phyloP scores from a whole-genome alignment of 2,329 filamentous ascomycete genomes.

The Aspergillus pseudoviridinutans region DNA sequence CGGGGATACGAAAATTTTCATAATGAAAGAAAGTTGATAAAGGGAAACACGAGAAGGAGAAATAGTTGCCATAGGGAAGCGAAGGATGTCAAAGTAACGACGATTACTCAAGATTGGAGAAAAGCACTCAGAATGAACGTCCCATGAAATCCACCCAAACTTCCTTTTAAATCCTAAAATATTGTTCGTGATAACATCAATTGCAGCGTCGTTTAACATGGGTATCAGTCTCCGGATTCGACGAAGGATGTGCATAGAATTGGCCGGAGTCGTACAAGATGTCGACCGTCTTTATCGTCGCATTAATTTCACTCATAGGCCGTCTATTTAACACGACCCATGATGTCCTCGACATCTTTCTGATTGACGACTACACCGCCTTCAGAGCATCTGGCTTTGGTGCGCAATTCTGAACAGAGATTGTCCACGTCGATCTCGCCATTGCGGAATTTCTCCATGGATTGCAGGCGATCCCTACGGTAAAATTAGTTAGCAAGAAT shows the following conservation, averaged over 20 bases:
- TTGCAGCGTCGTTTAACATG: constrained; percentile 15
- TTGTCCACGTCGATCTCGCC: constrained; percentile 93
- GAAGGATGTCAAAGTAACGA: not conserved
- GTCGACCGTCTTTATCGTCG: constrained; percentile 13
- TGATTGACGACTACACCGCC: constrained; percentile 85
- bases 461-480: constrained; percentile 80
- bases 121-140: not conserved
- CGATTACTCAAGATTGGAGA: not conserved
- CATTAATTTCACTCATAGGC: constrained; percentile 7
- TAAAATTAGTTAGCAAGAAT: constrained; percentile 39
- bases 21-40: not conserved
- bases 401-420: constrained; percentile 85
- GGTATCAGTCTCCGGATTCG: constrained; percentile 21
- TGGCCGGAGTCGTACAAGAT: not conserved
- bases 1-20: not conserved
- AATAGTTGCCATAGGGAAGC: not conserved
- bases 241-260: not conserved
- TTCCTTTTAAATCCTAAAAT: constrained; percentile 2
- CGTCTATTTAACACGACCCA: constrained; percentile 45
- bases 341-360: constrained; percentile 77
- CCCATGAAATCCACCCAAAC: not conserved
- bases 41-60: not conserved
- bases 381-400: constrained; percentile 92
- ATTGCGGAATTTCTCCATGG: constrained; percentile 79
- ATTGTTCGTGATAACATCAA: constrained; percentile 12